phyloP scores from a whole-genome alignment of 148 eudicot genomes.

The Dysphania ambrosioides region DNA sequence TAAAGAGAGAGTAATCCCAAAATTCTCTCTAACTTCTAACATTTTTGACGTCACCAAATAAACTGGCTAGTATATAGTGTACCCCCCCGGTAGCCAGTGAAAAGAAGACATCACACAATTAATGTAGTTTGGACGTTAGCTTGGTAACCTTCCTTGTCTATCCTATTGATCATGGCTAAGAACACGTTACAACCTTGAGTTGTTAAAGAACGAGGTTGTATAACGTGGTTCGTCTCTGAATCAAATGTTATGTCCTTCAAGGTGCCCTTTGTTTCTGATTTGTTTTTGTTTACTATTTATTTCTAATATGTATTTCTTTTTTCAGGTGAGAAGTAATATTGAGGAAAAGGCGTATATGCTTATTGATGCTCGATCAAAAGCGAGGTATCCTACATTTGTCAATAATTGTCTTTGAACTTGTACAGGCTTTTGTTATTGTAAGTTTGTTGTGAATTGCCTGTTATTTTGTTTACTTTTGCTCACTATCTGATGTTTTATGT shows the following conservation, averaged over 20 bases:
- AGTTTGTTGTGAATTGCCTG: background rate
- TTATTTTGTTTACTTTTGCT: background rate
- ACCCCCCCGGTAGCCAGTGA: background rate
- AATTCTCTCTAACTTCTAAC: background rate
- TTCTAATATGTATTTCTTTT: conserved; percentile 8
- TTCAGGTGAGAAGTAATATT: conserved; percentile 67
- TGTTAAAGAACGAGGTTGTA: background rate
- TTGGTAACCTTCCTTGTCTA: background rate
- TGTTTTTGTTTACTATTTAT: background rate
- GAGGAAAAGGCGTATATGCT: conserved; percentile 65
- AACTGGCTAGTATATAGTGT: background rate
- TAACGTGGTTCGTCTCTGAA: background rate
- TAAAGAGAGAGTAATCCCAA: background rate
- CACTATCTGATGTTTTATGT: background rate
- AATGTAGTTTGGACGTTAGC: background rate
- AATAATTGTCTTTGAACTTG: background rate
- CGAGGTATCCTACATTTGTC: conserved; percentile 47
- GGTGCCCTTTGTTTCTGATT: background rate
- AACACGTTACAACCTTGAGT: background rate
- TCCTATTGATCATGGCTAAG: background rate
- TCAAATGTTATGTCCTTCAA: background rate
- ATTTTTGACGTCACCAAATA: background rate
- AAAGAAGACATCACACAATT: background rate
- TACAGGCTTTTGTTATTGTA: background rate
- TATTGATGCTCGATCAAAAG: conserved; percentile 86